Base-by-base conservation (phyloP, 345 rosid species). In the Hypericum perforatum region DNA sequence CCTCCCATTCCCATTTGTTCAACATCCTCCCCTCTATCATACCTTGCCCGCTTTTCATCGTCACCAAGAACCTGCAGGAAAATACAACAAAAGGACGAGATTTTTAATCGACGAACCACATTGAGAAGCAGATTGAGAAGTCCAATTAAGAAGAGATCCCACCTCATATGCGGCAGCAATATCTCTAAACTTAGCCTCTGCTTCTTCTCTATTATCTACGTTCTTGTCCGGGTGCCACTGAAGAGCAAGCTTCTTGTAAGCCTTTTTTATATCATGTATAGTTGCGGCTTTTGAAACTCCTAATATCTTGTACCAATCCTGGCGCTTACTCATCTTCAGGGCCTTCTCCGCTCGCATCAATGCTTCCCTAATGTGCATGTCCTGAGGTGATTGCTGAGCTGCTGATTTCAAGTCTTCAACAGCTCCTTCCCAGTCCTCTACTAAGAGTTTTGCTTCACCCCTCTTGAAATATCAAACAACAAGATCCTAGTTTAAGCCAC, bases 221-320 rank as follows among this genome's bases (percentile, higher is more conserved):
- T 92, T 92, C 72, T 92, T 92, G 70, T 92, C 99, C 0, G 99
- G 99, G 74, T 92, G 99, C 99, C 99, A 92, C 59, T 84, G 85
- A 59, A 92, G 52, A 64, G 99, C 98, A 9, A 88, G 94, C 76
- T 85, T 92, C 76, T 92, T 92, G 75, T 92, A 92, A 10, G 97
- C 95, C 43, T 78, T 74, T 69, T 92, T 92, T n/a, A 92, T 92
- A 60, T 92, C 99, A 15, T 94, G 43, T 42, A 84, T 52, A 3
- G 97, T 72, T 0, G 97, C 86, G 2, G 87, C 85, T 72, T 63
- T 89, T 10, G 99, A 85, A 59, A 92, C 53, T 49, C 87, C 97
- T 48, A 92, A 64, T 58, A 85, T 82, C 70, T 89, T 92, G 73
- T 89, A 88, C 97, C 97, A 92, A 64, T 92, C 98, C 72, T 85